phyloP scores from a whole-genome alignment of 1,284 basidiomycete genomes.

The Coniophora puteana region DNA sequence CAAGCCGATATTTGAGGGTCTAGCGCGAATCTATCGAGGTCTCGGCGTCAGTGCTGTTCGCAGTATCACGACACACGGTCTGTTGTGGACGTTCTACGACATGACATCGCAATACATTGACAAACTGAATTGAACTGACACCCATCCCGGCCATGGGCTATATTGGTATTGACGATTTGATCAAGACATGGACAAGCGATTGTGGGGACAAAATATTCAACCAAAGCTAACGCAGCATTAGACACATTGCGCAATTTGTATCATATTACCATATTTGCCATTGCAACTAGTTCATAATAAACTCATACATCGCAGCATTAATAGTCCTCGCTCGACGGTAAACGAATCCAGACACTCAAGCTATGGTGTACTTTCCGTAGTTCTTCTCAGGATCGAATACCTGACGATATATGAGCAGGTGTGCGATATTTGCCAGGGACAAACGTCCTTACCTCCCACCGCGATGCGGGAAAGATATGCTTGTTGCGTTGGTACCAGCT shows the following conservation, averaged over 20 bases:
- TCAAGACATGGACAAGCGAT: conserved; percentile 6
- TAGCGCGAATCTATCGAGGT: conserved; percentile 79
- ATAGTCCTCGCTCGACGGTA: background rate
- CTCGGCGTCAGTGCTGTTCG: conserved; percentile 81
- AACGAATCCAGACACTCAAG: conserved; percentile 30
- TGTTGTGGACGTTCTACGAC: conserved; percentile 83
- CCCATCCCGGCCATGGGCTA: conserved; percentile 2
- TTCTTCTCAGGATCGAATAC: conserved; percentile 90
- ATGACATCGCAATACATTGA: conserved; percentile 73
- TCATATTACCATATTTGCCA: conserved; percentile 17
- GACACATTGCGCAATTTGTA: conserved; percentile 21
- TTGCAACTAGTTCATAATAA: conserved; percentile 12
- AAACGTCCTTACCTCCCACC: conserved; percentile 76
- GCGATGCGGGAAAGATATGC: conserved; percentile 94
- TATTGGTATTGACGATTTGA: conserved; percentile 4
- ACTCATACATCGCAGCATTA: conserved; percentile 4
- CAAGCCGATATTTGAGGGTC: conserved; percentile 64
- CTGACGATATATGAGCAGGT: conserved; percentile 31
- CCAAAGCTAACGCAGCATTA: conserved; percentile 15
- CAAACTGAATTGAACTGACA: conserved; percentile 52
- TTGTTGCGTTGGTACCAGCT: conserved; percentile 97
- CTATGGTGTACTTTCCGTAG: conserved; percentile 86
- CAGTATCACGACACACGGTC: conserved; percentile 79
- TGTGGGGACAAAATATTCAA: conserved; percentile 8
- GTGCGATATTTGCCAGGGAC: no score